phyloP scores from a whole-genome alignment of 768 basidiomycete species.

The Leccinum subtestaceum region DNA sequence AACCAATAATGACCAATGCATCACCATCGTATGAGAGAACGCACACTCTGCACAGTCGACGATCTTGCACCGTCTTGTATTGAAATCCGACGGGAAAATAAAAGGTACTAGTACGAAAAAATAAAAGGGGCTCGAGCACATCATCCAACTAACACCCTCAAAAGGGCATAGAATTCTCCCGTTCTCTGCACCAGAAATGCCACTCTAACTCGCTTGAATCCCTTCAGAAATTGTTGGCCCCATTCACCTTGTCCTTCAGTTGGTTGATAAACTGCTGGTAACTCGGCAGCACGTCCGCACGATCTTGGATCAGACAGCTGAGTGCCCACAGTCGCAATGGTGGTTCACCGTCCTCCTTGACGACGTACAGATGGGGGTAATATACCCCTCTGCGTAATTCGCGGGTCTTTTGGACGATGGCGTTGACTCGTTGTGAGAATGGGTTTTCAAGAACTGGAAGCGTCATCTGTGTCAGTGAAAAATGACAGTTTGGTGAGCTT shows the following conservation, averaged over 20 bases:
- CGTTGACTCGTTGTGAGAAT: constrained; percentile 94
- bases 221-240: constrained; percentile 32
- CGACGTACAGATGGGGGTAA: constrained; percentile 90
- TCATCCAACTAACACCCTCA: constrained; percentile 1
- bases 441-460: constrained; percentile 89
- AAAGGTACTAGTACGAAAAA: background rate
- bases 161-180: background rate
- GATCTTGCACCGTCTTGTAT: background rate
- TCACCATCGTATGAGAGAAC: background rate
- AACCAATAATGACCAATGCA: too few relatives aligned
- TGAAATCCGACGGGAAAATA: background rate
- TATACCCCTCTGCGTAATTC: constrained; percentile 93
- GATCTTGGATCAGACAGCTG: constrained; percentile 91
- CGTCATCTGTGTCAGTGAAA: constrained; percentile 55
- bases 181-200: background rate
- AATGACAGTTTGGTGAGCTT: background rate
- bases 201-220: background rate
- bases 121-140: background rate
- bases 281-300: constrained; percentile 90
- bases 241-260: constrained; percentile 76
- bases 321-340: constrained; percentile 94
- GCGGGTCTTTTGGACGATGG: constrained; percentile 89
- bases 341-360: constrained; percentile 98
- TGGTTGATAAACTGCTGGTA: constrained; percentile 93
- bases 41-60: background rate